These are phyloP conservation scores for Leucocoprinus leucothites DNA, from an alignment of 768 basidiomycete genomes.

Conservation along the genomic window DNA sequence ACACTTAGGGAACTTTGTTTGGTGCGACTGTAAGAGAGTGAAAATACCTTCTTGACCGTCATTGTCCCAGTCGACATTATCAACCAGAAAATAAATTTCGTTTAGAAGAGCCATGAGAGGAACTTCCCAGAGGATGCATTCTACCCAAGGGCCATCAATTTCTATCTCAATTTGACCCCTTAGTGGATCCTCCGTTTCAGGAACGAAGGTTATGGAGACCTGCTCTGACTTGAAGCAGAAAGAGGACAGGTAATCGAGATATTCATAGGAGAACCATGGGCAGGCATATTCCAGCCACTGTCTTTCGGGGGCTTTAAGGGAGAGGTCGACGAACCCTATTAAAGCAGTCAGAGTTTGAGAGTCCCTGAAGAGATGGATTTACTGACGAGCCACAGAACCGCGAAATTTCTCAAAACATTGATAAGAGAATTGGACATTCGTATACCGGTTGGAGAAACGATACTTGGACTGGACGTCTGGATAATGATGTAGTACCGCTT, in stretches of 20 bases:
- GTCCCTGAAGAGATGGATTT: constrained; percentile 1
- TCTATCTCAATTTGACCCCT: constrained; percentile 72
- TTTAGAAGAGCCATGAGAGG: constrained; percentile 91
- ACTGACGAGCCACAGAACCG: constrained; percentile 48
- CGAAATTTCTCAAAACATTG: constrained; percentile 60
- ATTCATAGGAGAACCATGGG: constrained; percentile 68
- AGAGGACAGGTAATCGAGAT: constrained; percentile 71
- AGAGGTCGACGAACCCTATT: constrained; percentile 66
- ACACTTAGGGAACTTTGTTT: too few relatives aligned
- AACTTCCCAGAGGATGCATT: constrained; percentile 94
- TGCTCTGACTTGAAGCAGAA: constrained; percentile 77
- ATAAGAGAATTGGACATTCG: constrained; percentile 60
- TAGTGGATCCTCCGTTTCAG: constrained; percentile 44
- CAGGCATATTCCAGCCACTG: constrained; percentile 65
- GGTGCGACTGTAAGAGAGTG: too few relatives aligned
- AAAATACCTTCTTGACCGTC: constrained; percentile 82
- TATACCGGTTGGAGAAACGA: constrained; percentile 77
- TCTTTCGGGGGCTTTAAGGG: constrained; percentile 58
- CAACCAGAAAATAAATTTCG: constrained; percentile 80
- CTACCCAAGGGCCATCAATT: constrained; percentile 69
- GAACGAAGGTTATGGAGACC: constrained; percentile 63
- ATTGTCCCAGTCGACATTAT: constrained; percentile 79
- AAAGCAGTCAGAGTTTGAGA: neutral
- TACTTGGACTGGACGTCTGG: constrained; percentile 70
- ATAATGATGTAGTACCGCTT: constrained; percentile 79